Base-by-base conservation (phyloP, 345 rosid genomes). In the Salix caprea region DNA sequence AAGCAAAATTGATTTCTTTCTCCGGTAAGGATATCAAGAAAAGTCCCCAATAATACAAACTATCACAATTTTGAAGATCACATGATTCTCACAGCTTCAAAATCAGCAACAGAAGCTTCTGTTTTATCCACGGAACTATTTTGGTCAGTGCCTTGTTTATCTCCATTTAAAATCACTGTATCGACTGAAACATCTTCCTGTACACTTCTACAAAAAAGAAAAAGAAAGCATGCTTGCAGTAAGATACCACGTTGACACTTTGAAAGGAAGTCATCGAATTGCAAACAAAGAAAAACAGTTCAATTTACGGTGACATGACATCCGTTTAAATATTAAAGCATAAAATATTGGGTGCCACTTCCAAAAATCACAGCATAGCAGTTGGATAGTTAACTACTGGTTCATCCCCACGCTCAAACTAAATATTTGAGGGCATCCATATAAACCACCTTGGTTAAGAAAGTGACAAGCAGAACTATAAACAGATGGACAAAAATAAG, bases 131-230 rank as follows among this genome's bases (percentile, higher is more conserved):
- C 79, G n/a, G 89, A 84, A 82, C 77, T 82, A 69, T 75, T 87
- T 84, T 86, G 85, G 78, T 85, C 78, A 73, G 80, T 82, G 78
- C 83, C 77, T 62, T 83, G 87, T 78, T 81, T 84, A 71, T 90
- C 94, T 80, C 88, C 89, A 78, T 71, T 80, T 83, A 86, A 84
- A 79, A 76, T 83, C 80, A 85, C 95, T 61, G 84, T 77, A 86
- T 81, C 91, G 40, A 84, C 84, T 48, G 90, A 75, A 69, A 37
- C 84, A 77, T 87, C 87, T 82, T 91, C 40, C 89, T 87, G 82
- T 78, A 86, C 79, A 77, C 88, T 87, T 83, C 97, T 94, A 87
- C 40, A 66, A 75, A 79, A 74, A 18, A 50, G 7, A 50, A 50
- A 50, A 50, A 6, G 21, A 18, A 50, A 0, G 56, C 56, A 48